Conservation (phyloP, 345 rosid species). For the Gossypium raimondii region DNA sequence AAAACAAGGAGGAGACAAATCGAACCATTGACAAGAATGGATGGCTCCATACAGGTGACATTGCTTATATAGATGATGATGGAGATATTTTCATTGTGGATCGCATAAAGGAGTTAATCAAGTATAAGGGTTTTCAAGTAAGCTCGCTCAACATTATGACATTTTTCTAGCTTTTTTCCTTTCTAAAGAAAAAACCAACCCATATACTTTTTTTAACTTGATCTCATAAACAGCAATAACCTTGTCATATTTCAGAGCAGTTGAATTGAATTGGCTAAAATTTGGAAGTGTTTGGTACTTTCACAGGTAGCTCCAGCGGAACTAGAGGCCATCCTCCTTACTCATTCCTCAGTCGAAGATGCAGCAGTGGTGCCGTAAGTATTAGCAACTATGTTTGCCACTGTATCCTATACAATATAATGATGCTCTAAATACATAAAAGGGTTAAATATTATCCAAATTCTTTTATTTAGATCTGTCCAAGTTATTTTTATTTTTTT, state of each 20-base stretch:
- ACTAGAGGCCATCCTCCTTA: slow-evolving; percentile 71
- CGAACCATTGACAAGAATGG: slow-evolving; percentile 71
- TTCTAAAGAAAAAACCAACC: too few species aligned
- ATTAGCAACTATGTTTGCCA: neutral
- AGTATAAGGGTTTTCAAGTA: slow-evolving; percentile 95
- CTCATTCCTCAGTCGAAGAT: slow-evolving; percentile 73
- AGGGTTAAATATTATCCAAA: too few species aligned
- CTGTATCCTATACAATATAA: neutral
- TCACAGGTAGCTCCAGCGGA: slow-evolving; percentile 90
- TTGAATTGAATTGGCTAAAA: neutral
- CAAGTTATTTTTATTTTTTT: too few species aligned
- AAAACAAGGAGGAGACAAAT: slow-evolving; percentile 69
- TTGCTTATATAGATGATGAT: slow-evolving; percentile 84
- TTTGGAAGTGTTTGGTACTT: neutral
- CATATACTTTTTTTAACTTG: neutral
- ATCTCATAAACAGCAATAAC: neutral
- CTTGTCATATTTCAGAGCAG: neutral
- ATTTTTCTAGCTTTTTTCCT: neutral
- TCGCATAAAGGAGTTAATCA: slow-evolving; percentile 89
- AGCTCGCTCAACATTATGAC: slow-evolving; percentile 9
- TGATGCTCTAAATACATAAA: too few species aligned
- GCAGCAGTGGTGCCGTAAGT: slow-evolving; percentile 93
- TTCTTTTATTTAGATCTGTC: too few species aligned
- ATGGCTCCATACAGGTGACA: slow-evolving; percentile 91
- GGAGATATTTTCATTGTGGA: slow-evolving; percentile 90